These are phyloP conservation scores for Kazachstania bromeliacearum DNA, from an alignment of 805 yeast genomes.

Conservation along the genomic window DNA sequence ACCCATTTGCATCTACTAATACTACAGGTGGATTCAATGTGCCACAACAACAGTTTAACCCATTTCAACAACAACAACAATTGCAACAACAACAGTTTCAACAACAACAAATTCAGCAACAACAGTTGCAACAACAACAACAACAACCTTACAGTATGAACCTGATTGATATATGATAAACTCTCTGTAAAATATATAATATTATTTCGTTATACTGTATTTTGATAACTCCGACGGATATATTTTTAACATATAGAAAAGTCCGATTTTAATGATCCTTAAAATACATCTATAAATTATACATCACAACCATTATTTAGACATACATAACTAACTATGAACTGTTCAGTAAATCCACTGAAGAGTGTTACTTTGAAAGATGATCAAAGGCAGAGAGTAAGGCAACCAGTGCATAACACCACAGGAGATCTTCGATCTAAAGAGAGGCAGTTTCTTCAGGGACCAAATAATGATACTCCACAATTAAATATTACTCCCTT, in stretches of 20 bases:
- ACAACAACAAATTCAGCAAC: conserved; percentile 5
- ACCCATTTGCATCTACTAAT: conserved; percentile 1
- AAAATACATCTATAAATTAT: background rate
- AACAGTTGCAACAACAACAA: conserved; percentile 14
- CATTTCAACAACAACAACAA: conserved; percentile 6
- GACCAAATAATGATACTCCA: background rate
- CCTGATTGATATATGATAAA: conserved; percentile 26
- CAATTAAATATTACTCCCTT: background rate
- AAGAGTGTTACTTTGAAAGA: background rate
- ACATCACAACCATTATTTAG: too few relatives aligned
- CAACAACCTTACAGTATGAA: conserved; percentile 9
- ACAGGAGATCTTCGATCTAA: background rate
- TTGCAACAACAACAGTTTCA: conserved; percentile 7
- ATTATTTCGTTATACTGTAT: too few relatives aligned
- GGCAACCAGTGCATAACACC: background rate
- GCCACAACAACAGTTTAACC: background rate
- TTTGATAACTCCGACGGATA: too few relatives aligned
- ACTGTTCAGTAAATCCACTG: conserved; percentile 1
- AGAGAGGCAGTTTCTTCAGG: background rate
- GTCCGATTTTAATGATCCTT: background rate
- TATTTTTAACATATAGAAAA: too few relatives aligned
- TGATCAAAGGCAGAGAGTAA: background rate
- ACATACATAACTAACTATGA: background rate
- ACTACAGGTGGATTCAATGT: background rate
- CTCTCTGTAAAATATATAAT: background rate